Conservation (phyloP, 2,329 filamentous ascomycete genomes). For the Polychaeton citri region DNA sequence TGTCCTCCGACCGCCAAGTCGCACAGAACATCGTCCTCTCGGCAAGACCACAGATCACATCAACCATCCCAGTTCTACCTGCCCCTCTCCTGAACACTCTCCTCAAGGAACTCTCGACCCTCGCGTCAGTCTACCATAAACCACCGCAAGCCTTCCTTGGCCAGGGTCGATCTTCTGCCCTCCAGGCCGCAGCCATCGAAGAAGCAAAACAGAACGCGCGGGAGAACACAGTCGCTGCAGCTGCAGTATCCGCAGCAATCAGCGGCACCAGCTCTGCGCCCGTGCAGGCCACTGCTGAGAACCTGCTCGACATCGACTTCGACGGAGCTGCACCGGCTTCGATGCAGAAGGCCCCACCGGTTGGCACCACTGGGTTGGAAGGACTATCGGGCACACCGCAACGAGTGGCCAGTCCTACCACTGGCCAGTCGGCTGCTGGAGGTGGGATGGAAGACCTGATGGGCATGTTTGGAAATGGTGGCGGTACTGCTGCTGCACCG, state of each 20-base stretch:
- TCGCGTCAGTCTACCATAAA: slow-evolving; percentile 97
- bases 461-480: slow-evolving; percentile 47
- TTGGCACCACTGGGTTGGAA: slow-evolving; percentile 37
- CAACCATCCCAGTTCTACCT: slow-evolving; percentile 83
- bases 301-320: slow-evolving; percentile 90
- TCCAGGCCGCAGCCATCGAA: slow-evolving; percentile 90
- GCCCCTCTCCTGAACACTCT: slow-evolving; percentile 74
- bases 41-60: slow-evolving; percentile 84
- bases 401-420: slow-evolving; percentile 50
- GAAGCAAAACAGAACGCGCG: slow-evolving; percentile 85
- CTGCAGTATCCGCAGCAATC: slow-evolving; percentile 55
- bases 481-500: slow-evolving; percentile 17
- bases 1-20: slow-evolving; percentile 81
- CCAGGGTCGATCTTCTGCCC: slow-evolving; percentile 83
- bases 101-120: slow-evolving; percentile 80
- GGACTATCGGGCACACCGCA: slow-evolving; percentile 53
- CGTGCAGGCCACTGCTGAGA: slow-evolving; percentile 72
- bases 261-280: slow-evolving; percentile 37
- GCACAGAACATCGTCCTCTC: slow-evolving; percentile 90
- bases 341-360: slow-evolving; percentile 50
- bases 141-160: slow-evolving; percentile 96
- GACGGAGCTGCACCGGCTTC: slow-evolving; percentile 89
- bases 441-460: slow-evolving; percentile 68
- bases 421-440: slow-evolving; percentile 26
- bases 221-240: slow-evolving; percentile 87